Percentiles rank a stretch among this genome's conserved stretches.
Evolutionary conservation across 164 flowering plant species (phyloP).

Genomic region (Protea cynaroides): DNA sequence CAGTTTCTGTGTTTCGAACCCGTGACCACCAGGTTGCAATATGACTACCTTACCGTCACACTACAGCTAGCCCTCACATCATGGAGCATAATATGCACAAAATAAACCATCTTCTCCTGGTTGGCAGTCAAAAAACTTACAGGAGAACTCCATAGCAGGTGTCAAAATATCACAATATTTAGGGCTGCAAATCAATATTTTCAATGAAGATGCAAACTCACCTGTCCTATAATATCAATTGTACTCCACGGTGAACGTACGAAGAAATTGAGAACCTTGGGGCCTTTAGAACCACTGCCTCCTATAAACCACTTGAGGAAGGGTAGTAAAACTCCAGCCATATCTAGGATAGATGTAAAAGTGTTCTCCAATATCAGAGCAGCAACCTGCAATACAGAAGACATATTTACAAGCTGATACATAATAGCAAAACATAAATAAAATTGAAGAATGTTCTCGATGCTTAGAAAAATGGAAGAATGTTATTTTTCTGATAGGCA

Average conservation of each 20-base stretch:
- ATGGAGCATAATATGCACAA: no score
- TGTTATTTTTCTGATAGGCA: no score
- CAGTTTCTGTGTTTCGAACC: no score
- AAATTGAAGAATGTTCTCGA: no score
- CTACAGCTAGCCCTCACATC: no score
- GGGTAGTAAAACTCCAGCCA: conserved; percentile 95
- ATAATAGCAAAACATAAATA: no score
- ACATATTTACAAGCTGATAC: no score
- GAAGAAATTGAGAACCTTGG: conserved; percentile 63
- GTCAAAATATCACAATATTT: background rate
- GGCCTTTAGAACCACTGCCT: conserved; percentile 69
- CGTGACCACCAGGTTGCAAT: no score
- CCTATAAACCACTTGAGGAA: conserved; percentile 94
- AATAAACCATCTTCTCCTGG: no score
- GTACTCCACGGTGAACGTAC: conserved; percentile 98
- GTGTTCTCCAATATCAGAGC: conserved; percentile 92
- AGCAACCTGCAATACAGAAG: conserved; percentile 46
- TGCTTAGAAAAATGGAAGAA: no score
- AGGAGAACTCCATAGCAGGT: background rate
- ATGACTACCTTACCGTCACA: no score
- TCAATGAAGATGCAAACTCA: conserved; percentile 21
- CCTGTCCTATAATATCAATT: conserved; percentile 79
- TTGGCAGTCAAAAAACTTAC: no score
- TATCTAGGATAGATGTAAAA: conserved; percentile 91
- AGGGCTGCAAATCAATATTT: background rate